These are phyloP conservation scores for Ilex asprella DNA, from an alignment of 257 asterid species.

Conservation along the genomic window DNA sequence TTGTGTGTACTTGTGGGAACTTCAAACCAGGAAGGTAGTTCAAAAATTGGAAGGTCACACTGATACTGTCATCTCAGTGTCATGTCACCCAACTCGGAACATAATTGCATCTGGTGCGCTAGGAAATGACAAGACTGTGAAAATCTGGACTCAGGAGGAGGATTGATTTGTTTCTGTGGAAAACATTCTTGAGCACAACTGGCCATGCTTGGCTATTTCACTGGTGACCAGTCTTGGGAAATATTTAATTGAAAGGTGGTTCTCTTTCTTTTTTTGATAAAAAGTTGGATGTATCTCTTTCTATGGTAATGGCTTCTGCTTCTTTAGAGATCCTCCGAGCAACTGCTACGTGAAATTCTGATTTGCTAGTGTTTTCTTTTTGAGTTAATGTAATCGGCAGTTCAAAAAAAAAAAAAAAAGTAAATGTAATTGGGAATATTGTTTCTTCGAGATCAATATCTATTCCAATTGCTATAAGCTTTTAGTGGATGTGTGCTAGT, in stretches of 20 bases:
- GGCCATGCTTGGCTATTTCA: not conserved
- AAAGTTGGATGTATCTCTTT: too few species aligned
- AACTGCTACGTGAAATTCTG: too few species aligned
- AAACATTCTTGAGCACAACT: not conserved
- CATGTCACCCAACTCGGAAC: conserved; percentile 76
- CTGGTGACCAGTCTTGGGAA: conserved; percentile 1
- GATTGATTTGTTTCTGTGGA: conserved; percentile 25
- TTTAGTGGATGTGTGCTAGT: too few species aligned
- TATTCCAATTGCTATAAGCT: too few species aligned
- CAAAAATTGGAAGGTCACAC: conserved; percentile 96
- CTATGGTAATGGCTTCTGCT: too few species aligned
- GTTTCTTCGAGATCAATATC: too few species aligned
- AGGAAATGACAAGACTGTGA: conserved; percentile 70
- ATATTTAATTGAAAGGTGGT: not conserved
- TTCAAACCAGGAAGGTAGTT: conserved; percentile 75
- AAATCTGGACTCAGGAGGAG: conserved; percentile 67
- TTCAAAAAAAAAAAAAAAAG: too few species aligned
- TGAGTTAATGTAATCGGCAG: too few species aligned
- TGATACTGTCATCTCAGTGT: conserved; percentile 64
- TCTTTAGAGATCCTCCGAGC: too few species aligned
- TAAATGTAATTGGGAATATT: too few species aligned
- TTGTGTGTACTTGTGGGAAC: conserved; percentile 79
- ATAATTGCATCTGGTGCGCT: conserved; percentile 90
- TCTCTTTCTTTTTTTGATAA: too few species aligned
- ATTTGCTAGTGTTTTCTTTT: too few species aligned